Percentiles rank a stretch among this genome's conserved stretches.
phyloP scores from a whole-genome alignment of 225 moss, liverwort and hornwort species.

The Polytrichum formosum region DNA sequence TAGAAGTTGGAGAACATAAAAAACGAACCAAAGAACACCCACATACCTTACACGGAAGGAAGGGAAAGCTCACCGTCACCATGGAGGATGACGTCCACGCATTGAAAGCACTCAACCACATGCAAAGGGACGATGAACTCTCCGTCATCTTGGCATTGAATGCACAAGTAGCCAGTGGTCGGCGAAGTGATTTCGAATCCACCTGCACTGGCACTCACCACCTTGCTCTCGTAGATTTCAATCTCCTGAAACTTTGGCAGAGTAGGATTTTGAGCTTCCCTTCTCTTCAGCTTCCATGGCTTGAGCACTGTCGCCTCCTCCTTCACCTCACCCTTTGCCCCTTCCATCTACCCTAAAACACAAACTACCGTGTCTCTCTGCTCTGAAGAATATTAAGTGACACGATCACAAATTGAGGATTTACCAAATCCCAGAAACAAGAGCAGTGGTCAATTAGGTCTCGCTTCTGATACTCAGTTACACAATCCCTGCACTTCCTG shows the following conservation, averaged over 20 bases:
- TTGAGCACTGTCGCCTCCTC: conserved; percentile 14
- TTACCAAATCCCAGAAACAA: too few relatives aligned
- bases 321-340: conserved; percentile 11
- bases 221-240: conserved; percentile 52
- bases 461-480: too few relatives aligned
- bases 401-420: too few relatives aligned
- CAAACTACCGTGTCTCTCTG: too few relatives aligned
- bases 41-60: background rate
- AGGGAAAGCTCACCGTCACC: conserved; percentile 41
- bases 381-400: too few relatives aligned
- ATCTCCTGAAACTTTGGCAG: conserved; percentile 22
- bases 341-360: too few relatives aligned
- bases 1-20: too few relatives aligned
- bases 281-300: conserved; percentile 51
- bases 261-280: conserved; percentile 14
- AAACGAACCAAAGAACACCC: too few relatives aligned
- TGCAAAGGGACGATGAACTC: conserved; percentile 62
- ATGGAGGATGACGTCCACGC: conserved; percentile 73
- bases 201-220: conserved; percentile 24
- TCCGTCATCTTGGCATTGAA: conserved; percentile 61
- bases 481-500: background rate
- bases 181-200: conserved; percentile 53
- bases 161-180: conserved; percentile 64
- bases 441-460: too few relatives aligned
- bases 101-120: conserved; percentile 71